A percentile compares a stretch with the other conserved stretches of the same genome.
phyloP scores from a whole-genome alignment of 305 asterid genomes.

The Fraxinus baroniana region DNA sequence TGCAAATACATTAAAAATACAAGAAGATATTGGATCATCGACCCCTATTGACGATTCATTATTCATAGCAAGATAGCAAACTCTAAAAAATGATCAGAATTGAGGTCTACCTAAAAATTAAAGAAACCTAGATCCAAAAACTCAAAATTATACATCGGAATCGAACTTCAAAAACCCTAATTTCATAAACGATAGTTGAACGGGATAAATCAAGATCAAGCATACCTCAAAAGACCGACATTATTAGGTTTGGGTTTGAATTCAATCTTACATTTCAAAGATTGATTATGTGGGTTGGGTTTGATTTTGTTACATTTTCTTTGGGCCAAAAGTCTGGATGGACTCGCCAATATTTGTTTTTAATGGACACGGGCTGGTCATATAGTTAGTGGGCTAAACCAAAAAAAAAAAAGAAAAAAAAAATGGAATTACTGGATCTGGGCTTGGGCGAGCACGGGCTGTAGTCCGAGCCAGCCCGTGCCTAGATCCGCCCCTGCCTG shows the following conservation, averaged over 20 bases:
- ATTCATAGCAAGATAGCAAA: background rate
- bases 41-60: background rate
- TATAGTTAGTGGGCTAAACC: no score
- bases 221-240: constrained; percentile 4
- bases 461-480: no score
- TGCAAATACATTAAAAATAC: background rate
- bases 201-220: constrained; percentile 7
- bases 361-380: no score
- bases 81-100: background rate
- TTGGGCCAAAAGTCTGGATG: no score
- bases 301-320: no score
- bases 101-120: background rate
- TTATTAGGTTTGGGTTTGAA: background rate
- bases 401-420: no score
- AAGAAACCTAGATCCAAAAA: background rate
- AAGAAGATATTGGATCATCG: background rate
- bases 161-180: background rate
- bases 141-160: constrained; percentile 22
- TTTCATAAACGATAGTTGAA: background rate
- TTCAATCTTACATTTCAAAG: no score
- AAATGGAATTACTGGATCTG: no score
- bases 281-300: no score
- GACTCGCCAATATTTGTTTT: no score
- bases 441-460: no score
- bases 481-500: no score